These are phyloP conservation scores for Niveomyces coronatus DNA, from an alignment of 2,329 filamentous ascomycete species.

Conservation along the genomic window DNA sequence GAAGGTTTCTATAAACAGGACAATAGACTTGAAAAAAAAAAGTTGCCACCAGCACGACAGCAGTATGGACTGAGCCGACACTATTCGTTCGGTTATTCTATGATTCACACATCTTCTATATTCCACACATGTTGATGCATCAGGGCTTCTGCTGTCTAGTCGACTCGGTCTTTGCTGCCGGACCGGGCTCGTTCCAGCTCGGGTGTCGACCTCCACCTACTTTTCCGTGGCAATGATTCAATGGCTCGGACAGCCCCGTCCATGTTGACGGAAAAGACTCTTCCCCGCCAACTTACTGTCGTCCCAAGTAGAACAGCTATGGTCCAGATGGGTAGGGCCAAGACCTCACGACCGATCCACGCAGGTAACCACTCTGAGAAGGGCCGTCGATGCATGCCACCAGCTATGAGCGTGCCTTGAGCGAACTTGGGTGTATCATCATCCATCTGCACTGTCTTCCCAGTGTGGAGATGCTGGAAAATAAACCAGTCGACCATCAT, in stretches of 20 bases:
- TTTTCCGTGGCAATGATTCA: slow-evolving; percentile 10
- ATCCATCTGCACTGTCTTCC: slow-evolving; percentile 59
- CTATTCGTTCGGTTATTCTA: too few species aligned
- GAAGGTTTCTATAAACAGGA: too few species aligned
- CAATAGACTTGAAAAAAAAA: too few species aligned
- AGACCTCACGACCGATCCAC: slow-evolving; percentile 73
- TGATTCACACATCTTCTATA: not conserved
- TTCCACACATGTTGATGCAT: not conserved
- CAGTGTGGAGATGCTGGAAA: slow-evolving; percentile 65
- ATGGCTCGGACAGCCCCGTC: slow-evolving; percentile 66
- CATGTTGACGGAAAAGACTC: slow-evolving; percentile 67
- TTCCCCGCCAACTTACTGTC: slow-evolving; percentile 79
- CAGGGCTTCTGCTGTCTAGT: slow-evolving; percentile 10
- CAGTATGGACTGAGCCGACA: too few species aligned
- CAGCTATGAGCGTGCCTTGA: slow-evolving; percentile 27
- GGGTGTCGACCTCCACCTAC: slow-evolving; percentile 11
- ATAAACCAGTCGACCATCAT: slow-evolving; percentile 63
- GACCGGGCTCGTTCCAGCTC: slow-evolving; percentile 15
- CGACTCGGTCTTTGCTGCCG: slow-evolving; percentile 18
- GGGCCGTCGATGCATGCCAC: slow-evolving; percentile 37
- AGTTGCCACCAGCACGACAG: too few species aligned
- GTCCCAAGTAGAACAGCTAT: slow-evolving; percentile 85
- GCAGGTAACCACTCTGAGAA: slow-evolving; percentile 66
- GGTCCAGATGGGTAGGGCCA: slow-evolving; percentile 83
- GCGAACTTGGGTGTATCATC: slow-evolving; percentile 67